Percentiles rank a stretch among this genome's conserved stretches.
These are phyloP conservation scores for Lodderomyces pseudojiufengensis DNA, from an alignment of 1,139 yeast species.

Conservation along the genomic window DNA sequence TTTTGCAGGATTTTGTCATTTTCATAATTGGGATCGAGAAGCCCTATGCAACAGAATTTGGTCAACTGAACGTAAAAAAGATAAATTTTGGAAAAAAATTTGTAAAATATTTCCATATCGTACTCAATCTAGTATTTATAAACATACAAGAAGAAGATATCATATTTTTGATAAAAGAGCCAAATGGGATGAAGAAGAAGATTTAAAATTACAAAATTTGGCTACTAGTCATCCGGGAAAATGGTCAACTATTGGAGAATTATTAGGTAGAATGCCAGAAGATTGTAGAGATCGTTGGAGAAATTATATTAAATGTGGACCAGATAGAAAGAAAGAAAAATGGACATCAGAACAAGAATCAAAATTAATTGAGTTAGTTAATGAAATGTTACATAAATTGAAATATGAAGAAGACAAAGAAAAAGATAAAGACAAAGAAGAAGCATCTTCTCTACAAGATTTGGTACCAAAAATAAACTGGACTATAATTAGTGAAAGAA, in stretches of 20 bases:
- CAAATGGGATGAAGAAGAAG: slow-evolving; percentile 84
- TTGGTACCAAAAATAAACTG: slow-evolving; percentile 53
- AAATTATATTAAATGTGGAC: slow-evolving; percentile 89
- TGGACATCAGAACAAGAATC: slow-evolving; percentile 79
- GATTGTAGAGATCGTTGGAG: slow-evolving; percentile 97
- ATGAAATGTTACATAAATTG: slow-evolving; percentile 27
- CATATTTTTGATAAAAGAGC: slow-evolving; percentile 86
- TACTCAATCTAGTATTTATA: slow-evolving; percentile 83
- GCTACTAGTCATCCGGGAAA: slow-evolving; percentile 70
- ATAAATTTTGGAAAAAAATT: slow-evolving; percentile 82
- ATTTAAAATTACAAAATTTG: slow-evolving; percentile 56
- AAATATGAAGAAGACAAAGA: slow-evolving; percentile 3
- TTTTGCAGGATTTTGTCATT: slow-evolving; percentile 61
- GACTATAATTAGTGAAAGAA: slow-evolving; percentile 84
- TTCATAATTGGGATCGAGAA: slow-evolving; percentile 57
- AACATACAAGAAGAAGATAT: slow-evolving; percentile 85
- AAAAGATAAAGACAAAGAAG: not conserved
- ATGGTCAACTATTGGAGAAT: slow-evolving; percentile 79
- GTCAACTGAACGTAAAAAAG: slow-evolving; percentile 81
- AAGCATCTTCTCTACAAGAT: not conserved
- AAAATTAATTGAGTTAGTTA: slow-evolving; percentile 53
- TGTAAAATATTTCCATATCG: slow-evolving; percentile 78
- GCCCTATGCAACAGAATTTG: slow-evolving; percentile 82
- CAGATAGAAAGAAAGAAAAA: slow-evolving; percentile 64
- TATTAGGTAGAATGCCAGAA: slow-evolving; percentile 91